Evolutionary conservation across 306 rosid genomes (phyloP).

Genomic region (Cucumis melo): DNA sequence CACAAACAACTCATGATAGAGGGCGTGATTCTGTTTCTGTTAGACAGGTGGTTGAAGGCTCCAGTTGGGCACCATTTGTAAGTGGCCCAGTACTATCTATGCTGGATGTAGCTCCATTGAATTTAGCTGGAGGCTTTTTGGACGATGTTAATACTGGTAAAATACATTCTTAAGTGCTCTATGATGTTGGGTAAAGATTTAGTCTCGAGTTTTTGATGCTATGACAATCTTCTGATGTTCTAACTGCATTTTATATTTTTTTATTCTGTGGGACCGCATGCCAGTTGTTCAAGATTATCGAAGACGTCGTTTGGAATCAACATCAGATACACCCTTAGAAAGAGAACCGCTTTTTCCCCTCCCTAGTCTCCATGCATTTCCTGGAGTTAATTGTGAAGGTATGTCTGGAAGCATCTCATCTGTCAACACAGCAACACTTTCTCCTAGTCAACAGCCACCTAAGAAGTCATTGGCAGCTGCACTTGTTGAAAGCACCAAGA

Average conservation of each 20-base stretch:
- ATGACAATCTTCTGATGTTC: neutral
- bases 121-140: conserved; percentile 45
- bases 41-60: conserved; percentile 30
- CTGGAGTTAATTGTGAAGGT: conserved; percentile 33
- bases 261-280: conserved; percentile 21
- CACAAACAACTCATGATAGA: conserved; percentile 20
- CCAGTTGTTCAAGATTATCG: conserved; percentile 61
- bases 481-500: conserved; percentile 84
- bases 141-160: conserved; percentile 59
- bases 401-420: conserved; percentile 21
- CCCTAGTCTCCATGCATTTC: conserved; percentile 19
- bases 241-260: conserved; percentile 13
- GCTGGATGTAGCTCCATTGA: conserved; percentile 74
- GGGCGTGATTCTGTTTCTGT: conserved; percentile 21
- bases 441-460: conserved; percentile 41
- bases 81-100: conserved; percentile 44
- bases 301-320: conserved; percentile 42
- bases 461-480: conserved; percentile 83
- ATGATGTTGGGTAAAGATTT: conserved; percentile 25
- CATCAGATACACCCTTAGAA: conserved; percentile 32
- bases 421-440: conserved; percentile 22
- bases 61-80: conserved; percentile 48
- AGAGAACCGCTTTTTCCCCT: conserved; percentile 71
- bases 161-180: conserved; percentile 12
- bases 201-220: conserved; percentile 5